Conservation (phyloP, 2,329 filamentous ascomycete species). For the Cytospora chrysosperma region DNA sequence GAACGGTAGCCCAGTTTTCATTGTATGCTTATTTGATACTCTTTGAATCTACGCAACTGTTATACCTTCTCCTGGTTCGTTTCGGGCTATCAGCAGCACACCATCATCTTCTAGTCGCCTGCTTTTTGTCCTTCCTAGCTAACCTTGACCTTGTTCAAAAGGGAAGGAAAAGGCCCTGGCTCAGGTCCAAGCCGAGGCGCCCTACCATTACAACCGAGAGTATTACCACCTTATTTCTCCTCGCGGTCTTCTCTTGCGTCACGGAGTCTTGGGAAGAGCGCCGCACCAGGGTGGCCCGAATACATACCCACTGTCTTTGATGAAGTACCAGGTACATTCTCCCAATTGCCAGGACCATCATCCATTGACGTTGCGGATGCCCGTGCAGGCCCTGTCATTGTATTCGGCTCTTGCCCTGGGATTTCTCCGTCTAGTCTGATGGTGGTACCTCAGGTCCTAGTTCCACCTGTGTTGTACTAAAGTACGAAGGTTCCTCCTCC, state of each 20-base stretch:
- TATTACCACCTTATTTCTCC: constrained; percentile 30
- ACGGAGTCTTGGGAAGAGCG: constrained; percentile 36
- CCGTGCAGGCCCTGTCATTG: constrained; percentile 43
- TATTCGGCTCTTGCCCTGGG: constrained; percentile 45
- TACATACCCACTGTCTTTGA: constrained; percentile 40
- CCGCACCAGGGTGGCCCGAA: constrained; percentile 33
- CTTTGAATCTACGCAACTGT: background rate
- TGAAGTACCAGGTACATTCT: constrained; percentile 40
- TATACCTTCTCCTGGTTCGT: constrained; percentile 34
- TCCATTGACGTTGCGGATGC: constrained; percentile 32
- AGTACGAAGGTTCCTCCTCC: constrained; percentile 38
- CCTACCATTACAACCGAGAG: constrained; percentile 19
- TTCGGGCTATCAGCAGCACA: constrained; percentile 40
- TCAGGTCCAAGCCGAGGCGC: constrained; percentile 31
- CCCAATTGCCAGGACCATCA: constrained; percentile 26
- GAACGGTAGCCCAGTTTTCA: background rate
- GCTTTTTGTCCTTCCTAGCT: constrained; percentile 35
- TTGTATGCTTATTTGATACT: constrained; percentile 10
- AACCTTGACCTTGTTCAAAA: constrained; percentile 23
- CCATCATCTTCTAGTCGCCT: constrained; percentile 43
- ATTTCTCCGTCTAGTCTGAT: constrained; percentile 45
- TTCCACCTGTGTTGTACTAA: constrained; percentile 47
- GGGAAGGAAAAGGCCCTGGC: constrained; percentile 31
- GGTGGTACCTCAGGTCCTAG: constrained; percentile 47
- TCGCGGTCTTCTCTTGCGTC: constrained; percentile 37